Evolutionary conservation across 1,139 yeast genomes (phyloP), one percentile per base, ranked within the genome.

Genomic region (Kurtzmaniella quercitrusa): DNA sequence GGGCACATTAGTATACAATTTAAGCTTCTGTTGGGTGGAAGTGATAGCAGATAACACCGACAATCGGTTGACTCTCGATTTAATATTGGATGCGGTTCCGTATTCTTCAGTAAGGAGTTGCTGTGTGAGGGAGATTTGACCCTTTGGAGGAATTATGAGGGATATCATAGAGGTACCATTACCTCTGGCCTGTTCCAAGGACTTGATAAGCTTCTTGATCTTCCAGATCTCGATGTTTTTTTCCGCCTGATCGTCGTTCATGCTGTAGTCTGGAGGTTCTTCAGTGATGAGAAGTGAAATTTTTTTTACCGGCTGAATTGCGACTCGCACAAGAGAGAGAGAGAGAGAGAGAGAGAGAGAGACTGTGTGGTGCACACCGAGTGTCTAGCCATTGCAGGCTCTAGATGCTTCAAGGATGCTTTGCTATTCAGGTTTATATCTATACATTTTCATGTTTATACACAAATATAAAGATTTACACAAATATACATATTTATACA

Each of bases 101-200:
- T 90, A 91, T 74, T 93, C 98, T 73, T 93, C 98, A 7, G 97
- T 88, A 69, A 93, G 78, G 93, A 88, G 85, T 71, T 88, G 91
- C 61, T 85, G 91, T 49, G 79, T 80, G 58, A 89, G 79, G 14
- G 98, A 78, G 58, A 93, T 85, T 69, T 93, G 98, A 46, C 95
- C 94, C 63, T 81, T 85, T 56, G 98, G 98, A 39, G 98, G 95
- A 52, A 93, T 88, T 58, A 93, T 87, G 64, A 93, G 76, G 27
- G 98, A 90, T 61, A 93, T 93, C 98, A 93, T 93, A 31, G 98
- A 93, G 41, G 98, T 93, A 67, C 98, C 98, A 63, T 93, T 93
- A 66, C 98, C 98, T 67, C 96, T 81, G 46, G 98, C 98, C 59
- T 72, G 71, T 63, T 91, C 94, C 58, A 93, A 77, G 50, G 88